Evolutionary conservation across 495 filamentous ascomycete species (phyloP).

Genomic region (Symbiotaphrina buchneri): DNA sequence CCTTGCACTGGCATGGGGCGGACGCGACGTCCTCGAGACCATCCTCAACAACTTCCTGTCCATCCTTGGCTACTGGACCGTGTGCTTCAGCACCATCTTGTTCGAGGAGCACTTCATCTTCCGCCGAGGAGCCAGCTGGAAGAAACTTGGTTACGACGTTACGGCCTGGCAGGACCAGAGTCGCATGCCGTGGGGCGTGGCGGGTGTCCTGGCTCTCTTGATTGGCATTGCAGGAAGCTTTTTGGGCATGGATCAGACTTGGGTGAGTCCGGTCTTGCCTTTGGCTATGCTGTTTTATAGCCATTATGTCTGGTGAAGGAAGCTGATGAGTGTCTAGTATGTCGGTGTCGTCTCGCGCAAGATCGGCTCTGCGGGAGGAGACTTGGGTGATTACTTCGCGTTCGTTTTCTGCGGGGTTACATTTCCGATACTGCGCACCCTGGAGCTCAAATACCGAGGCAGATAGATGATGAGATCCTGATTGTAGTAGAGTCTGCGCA

Average conservation of each 20-base stretch:
- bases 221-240: slow-evolving; percentile 21
- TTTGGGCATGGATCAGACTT: slow-evolving; percentile 26
- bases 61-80: slow-evolving; percentile 35
- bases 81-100: slow-evolving; percentile 31
- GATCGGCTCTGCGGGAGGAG: slow-evolving; percentile 13
- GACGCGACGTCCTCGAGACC: slow-evolving; percentile 17
- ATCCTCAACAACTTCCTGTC: slow-evolving; percentile 30
- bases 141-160: slow-evolving; percentile 27
- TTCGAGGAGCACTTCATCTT: slow-evolving; percentile 37
- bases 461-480: too few relatives aligned
- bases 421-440: not conserved
- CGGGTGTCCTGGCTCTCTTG: slow-evolving; percentile 20
- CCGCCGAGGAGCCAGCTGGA: slow-evolving; percentile 15
- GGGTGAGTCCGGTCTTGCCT: too few relatives aligned
- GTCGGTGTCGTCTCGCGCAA: slow-evolving; percentile 22
- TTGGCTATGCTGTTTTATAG: too few relatives aligned
- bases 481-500: too few relatives aligned
- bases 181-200: slow-evolving; percentile 22
- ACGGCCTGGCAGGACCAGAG: slow-evolving; percentile 24
- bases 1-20: slow-evolving; percentile 19
- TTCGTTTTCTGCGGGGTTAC: not conserved
- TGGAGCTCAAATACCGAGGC: not conserved
- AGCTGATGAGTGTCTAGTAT: too few relatives aligned
- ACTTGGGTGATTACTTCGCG: not conserved
- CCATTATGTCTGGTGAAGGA: too few relatives aligned